Evolutionary conservation across 2,329 filamentous ascomycete genomes (phyloP).

Genomic region (Diaporthe longicolla): DNA sequence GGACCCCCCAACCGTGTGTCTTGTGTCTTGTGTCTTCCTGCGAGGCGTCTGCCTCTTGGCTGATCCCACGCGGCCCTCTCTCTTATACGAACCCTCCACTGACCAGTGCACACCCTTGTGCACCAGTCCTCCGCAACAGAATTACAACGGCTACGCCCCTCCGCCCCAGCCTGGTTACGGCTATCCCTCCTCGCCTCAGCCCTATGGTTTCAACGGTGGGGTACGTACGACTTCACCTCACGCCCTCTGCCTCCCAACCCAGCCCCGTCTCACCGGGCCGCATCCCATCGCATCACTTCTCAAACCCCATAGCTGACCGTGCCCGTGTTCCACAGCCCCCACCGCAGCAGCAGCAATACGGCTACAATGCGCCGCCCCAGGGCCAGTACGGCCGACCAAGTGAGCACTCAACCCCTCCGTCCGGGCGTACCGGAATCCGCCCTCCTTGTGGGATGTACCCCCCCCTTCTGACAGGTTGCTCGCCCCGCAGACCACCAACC

Average conservation of each 20-base stretch:
- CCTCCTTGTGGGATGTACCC: not conserved
- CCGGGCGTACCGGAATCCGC: not conserved
- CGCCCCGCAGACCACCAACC: conserved; percentile 43
- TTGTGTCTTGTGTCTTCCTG: not conserved
- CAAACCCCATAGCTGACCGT: conserved; percentile 13
- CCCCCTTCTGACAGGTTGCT: conserved; percentile 29
- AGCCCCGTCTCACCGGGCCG: conserved; percentile 30
- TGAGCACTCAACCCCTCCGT: conserved; percentile 50
- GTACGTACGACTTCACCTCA: conserved; percentile 29
- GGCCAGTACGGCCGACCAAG: conserved; percentile 66
- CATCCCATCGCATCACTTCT: not conserved
- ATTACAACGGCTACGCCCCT: conserved; percentile 63
- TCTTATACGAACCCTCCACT: conserved; percentile 42
- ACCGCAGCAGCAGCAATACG: conserved; percentile 60
- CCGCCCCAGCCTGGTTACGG: conserved; percentile 57
- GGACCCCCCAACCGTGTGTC: conserved; percentile 29
- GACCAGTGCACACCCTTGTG: conserved; percentile 13
- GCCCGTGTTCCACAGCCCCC: conserved; percentile 50
- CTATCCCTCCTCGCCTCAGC: conserved; percentile 65
- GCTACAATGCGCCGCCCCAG: conserved; percentile 56
- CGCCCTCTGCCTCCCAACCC: not conserved
- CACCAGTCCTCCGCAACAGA: conserved; percentile 57
- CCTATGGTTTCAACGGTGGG: conserved; percentile 49
- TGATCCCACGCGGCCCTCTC: not conserved
- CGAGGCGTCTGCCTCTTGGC: not conserved